phyloP scores from a whole-genome alignment of 345 rosid species.

The Kernera saxatilis region DNA sequence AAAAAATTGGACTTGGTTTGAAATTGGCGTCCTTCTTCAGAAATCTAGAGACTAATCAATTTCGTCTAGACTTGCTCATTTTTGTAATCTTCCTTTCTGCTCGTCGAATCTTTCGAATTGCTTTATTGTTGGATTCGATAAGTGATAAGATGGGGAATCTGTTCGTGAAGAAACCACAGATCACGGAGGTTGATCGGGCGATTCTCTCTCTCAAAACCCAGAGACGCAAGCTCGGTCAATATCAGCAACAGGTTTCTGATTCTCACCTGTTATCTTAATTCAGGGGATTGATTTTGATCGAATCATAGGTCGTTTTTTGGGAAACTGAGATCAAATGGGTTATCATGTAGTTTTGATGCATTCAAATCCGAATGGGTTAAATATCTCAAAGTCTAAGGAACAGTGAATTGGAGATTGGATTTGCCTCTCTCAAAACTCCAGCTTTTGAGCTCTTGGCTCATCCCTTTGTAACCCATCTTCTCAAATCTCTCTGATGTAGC shows the following conservation, averaged over 20 bases:
- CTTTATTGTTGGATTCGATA: neutral
- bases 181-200: constrained; percentile 92
- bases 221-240: constrained; percentile 86
- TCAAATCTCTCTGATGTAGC: constrained; percentile 34
- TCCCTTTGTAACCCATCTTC: neutral
- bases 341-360: neutral
- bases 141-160: constrained; percentile 67
- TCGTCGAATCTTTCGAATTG: neutral
- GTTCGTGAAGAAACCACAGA: constrained; percentile 90
- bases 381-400: neutral
- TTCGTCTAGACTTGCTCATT: neutral
- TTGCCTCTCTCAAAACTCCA: neutral
- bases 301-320: neutral
- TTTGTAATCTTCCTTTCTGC: neutral
- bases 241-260: constrained; percentile 69
- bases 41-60: neutral
- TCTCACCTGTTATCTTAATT: neutral
- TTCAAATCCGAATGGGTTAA: neutral
- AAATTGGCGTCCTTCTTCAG: neutral
- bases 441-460: constrained; percentile 1
- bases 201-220: constrained; percentile 97
- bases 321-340: constrained; percentile 1
- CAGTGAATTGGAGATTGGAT: neutral
- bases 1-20: neutral
- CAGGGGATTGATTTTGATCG: neutral